These are phyloP conservation scores for Euclidium syriacum DNA, from an alignment of 345 rosid genomes.

Conservation along the genomic window DNA sequence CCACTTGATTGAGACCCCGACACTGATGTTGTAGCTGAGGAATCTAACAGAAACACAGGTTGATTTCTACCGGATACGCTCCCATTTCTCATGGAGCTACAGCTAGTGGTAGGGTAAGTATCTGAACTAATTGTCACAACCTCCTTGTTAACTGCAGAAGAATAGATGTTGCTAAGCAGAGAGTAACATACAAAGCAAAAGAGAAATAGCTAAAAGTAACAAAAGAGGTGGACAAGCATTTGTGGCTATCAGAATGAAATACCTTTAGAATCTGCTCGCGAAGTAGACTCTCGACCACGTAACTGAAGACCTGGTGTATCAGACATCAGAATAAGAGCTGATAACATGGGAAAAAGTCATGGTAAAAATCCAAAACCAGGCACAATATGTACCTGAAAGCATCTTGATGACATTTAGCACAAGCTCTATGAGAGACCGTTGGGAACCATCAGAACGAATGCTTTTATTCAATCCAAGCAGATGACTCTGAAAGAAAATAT, in stretches of 20 bases:
- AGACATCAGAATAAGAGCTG: conserved; percentile 19
- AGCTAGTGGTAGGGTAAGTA: conserved; percentile 32
- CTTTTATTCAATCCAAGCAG: conserved; percentile 60
- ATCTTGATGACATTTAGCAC: conserved; percentile 56
- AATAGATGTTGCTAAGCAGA: conserved; percentile 8
- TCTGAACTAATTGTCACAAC: conserved; percentile 44
- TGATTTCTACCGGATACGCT: conserved; percentile 34
- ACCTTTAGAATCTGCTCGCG: conserved; percentile 42
- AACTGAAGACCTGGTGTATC: conserved; percentile 46
- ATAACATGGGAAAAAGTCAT: background rate
- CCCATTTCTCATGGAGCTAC: conserved; percentile 30
- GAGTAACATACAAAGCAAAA: background rate
- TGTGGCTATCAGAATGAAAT: conserved; percentile 7
- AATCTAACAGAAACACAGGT: conserved; percentile 31
- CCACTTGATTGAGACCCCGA: conserved; percentile 45
- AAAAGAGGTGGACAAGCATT: background rate
- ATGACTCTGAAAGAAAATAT: conserved; percentile 43
- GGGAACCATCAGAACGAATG: conserved; percentile 31
- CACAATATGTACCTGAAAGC: conserved; percentile 59
- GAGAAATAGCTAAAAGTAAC: background rate
- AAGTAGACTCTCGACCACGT: conserved; percentile 36
- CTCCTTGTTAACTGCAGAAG: conserved; percentile 47
- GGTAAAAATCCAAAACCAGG: background rate
- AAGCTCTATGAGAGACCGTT: conserved; percentile 49
- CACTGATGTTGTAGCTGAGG: conserved; percentile 19